These are phyloP conservation scores for Herpetomonas muscarum DNA, from an alignment of 208 protist genomes.

Conservation along the genomic window DNA sequence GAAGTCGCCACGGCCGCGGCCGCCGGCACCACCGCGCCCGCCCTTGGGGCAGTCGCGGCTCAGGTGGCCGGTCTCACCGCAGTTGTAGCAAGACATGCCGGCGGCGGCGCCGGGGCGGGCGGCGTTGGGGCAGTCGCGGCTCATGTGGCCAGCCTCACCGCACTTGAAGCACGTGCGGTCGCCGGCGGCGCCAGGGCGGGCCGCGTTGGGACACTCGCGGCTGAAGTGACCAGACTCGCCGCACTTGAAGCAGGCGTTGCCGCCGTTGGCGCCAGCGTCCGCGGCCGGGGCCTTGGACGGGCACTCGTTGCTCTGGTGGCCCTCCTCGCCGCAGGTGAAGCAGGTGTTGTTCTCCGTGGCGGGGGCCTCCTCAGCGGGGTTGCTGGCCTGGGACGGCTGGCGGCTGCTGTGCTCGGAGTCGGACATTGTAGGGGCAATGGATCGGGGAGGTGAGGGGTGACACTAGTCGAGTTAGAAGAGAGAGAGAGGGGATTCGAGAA, in stretches of 20 bases:
- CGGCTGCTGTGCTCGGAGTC: constrained; percentile 29
- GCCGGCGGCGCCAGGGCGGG: constrained; percentile 22
- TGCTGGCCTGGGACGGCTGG: constrained; percentile 15
- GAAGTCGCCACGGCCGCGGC: constrained; percentile 41
- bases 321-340: constrained; percentile 77
- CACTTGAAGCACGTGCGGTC: constrained; percentile 78
- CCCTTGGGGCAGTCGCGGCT: constrained; percentile 66
- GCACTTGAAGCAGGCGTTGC: constrained; percentile 57
- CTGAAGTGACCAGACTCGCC: constrained; percentile 57
- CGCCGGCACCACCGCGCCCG: constrained; percentile 1
- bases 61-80: constrained; percentile 71
- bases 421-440: constrained; percentile 16
- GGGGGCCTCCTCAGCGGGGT: constrained; percentile 2
- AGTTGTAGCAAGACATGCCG: constrained; percentile 63
- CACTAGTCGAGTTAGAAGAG: neutral
- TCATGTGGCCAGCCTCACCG: constrained; percentile 70
- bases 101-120: constrained; percentile 38
- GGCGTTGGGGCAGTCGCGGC: constrained; percentile 84
- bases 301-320: constrained; percentile 85
- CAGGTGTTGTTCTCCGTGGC: constrained; percentile 38
- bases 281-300: constrained; percentile 22
- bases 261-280: constrained; percentile 32
- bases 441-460: constrained; percentile 7
- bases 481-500: constrained; percentile 2
- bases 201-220: constrained; percentile 60